Evolutionary conservation across 345 rosid genomes (phyloP).

Genomic region (Euphorbia tirucalli): DNA sequence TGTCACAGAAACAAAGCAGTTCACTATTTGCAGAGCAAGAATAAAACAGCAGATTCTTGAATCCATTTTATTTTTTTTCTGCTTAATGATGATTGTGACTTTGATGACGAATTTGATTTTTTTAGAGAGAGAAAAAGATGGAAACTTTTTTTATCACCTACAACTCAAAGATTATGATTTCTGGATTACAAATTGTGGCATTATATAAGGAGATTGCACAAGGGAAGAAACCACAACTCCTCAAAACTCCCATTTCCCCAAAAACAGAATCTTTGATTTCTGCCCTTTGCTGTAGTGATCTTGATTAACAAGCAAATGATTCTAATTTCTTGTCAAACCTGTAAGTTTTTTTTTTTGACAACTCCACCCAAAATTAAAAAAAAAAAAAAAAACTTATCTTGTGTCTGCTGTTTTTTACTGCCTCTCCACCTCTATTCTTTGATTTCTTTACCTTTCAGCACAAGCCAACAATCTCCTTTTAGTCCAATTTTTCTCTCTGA

Average conservation of each 20-base stretch:
- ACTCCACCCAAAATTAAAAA: constrained; percentile 14
- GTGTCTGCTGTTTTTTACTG: too few relatives aligned
- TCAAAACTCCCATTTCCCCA: constrained; percentile 33
- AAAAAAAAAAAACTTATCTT: too few relatives aligned
- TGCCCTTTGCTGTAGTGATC: constrained; percentile 12
- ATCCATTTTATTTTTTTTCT: constrained; percentile 30
- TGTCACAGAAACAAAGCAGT: constrained; percentile 38
- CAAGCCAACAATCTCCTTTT: constrained; percentile 18
- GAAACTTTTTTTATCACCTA: constrained; percentile 12
- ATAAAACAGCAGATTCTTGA: constrained; percentile 34
- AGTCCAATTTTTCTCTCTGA: constrained; percentile 7
- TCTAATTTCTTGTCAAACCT: constrained; percentile 16
- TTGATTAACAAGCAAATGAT: constrained; percentile 40
- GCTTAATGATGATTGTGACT: constrained; percentile 22
- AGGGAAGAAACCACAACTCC: constrained; percentile 12
- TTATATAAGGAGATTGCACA: constrained; percentile 14
- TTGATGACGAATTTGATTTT: too few relatives aligned
- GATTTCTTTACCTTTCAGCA: constrained; percentile 21
- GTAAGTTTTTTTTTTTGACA: constrained; percentile 21
- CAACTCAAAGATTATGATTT: not conserved
- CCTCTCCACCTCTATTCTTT: not conserved
- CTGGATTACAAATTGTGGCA: constrained; percentile 17
- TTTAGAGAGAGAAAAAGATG: constrained; percentile 5
- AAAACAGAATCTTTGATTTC: constrained; percentile 32
- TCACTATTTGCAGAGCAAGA: constrained; percentile 41